Conservation (phyloP, 2,329 filamentous ascomycete genomes). For the Trichophyton mentagrophytes region DNA sequence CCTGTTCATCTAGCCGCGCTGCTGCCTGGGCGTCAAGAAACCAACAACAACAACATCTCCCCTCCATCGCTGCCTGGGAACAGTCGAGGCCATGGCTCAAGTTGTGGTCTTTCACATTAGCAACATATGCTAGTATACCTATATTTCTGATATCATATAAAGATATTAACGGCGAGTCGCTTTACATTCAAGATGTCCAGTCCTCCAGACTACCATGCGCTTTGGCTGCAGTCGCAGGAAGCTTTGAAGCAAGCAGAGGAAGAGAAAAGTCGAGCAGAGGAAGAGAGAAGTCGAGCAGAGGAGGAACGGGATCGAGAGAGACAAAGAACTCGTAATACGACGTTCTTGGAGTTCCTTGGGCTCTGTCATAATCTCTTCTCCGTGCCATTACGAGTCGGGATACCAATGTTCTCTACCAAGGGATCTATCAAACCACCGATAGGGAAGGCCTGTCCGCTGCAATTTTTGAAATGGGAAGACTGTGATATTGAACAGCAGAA, state of each 20-base stretch:
- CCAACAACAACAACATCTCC: too few relatives aligned
- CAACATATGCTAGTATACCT: too few relatives aligned
- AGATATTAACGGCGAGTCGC: neutral
- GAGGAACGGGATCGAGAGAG: constrained; percentile 10
- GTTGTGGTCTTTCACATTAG: too few relatives aligned
- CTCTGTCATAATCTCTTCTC: constrained; percentile 17
- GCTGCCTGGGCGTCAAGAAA: too few relatives aligned
- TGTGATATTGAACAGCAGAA: constrained; percentile 14
- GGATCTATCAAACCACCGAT: constrained; percentile 16
- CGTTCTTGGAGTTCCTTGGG: constrained; percentile 16
- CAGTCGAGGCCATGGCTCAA: too few relatives aligned
- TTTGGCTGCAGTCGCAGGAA: constrained; percentile 8
- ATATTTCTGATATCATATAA: too few relatives aligned
- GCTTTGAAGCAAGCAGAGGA: neutral
- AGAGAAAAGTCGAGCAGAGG: constrained; percentile 4
- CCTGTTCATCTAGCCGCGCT: too few relatives aligned
- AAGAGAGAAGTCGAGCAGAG: constrained; percentile 6
- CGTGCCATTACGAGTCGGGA: constrained; percentile 15
- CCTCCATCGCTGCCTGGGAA: too few relatives aligned
- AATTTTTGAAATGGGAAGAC: constrained; percentile 15
- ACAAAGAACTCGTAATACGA: constrained; percentile 6
- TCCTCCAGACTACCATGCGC: constrained; percentile 14
- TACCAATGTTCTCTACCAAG: constrained; percentile 16
- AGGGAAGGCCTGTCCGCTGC: constrained; percentile 18
- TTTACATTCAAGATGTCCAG: neutral